A percentile compares a stretch with the other conserved stretches of the same genome.
Conservation (phyloP, 2,329 filamentous ascomycete genomes). For the Colletotrichum sp. region DNA sequence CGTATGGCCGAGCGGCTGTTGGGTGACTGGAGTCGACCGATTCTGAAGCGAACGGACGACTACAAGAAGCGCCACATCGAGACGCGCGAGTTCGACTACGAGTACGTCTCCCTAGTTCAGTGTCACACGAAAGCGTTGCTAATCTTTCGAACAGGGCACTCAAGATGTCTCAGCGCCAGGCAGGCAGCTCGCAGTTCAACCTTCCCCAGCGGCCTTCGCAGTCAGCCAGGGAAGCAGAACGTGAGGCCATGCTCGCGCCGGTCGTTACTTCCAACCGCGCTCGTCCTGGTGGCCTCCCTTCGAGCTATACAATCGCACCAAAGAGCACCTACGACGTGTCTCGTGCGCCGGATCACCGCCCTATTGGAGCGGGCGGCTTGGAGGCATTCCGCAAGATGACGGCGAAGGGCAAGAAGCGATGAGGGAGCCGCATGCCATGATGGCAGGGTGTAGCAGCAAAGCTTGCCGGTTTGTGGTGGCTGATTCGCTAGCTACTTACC, state of each 20-base stretch:
- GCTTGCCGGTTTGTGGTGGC: not conserved
- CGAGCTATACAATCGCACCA: slow-evolving; percentile 65
- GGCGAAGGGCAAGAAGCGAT: slow-evolving; percentile 63
- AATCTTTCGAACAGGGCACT: slow-evolving; percentile 48
- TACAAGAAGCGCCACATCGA: slow-evolving; percentile 83
- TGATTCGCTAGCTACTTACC: not conserved
- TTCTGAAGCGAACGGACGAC: slow-evolving; percentile 91
- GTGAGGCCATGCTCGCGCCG: slow-evolving; percentile 64
- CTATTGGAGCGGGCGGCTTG: slow-evolving; percentile 66
- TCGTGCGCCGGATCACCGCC: slow-evolving; percentile 57
- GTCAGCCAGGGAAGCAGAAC: slow-evolving; percentile 54
- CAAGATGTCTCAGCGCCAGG: slow-evolving; percentile 54
- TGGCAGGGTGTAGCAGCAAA: not conserved
- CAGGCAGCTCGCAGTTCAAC: slow-evolving; percentile 52
- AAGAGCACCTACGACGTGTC: slow-evolving; percentile 65
- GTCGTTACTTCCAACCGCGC: slow-evolving; percentile 60
- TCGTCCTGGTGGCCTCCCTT: slow-evolving; percentile 57
- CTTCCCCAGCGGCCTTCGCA: slow-evolving; percentile 54
- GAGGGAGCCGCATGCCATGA: not conserved
- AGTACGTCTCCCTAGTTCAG: slow-evolving; percentile 42
- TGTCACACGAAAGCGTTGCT: not conserved
- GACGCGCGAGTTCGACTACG: slow-evolving; percentile 67
- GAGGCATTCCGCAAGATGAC: slow-evolving; percentile 72
- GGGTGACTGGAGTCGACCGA: slow-evolving; percentile 93
- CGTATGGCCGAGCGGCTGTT: slow-evolving; percentile 91